Base-by-base conservation (phyloP, 2,329 filamentous ascomycete genomes). In the Pestalotiopsis sp. region DNA sequence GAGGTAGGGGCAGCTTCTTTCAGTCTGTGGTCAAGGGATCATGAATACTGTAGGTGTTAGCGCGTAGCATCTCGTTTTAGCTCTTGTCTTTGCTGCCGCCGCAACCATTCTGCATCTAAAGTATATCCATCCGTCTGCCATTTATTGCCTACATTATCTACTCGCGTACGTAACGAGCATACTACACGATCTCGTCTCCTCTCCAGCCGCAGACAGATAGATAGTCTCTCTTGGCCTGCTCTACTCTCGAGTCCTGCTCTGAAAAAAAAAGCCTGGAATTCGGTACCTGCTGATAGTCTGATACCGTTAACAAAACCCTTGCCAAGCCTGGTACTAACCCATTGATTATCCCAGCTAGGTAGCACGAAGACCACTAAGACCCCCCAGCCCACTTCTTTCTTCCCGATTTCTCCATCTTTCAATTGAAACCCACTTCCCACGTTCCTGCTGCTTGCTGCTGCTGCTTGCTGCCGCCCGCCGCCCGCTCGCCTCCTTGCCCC, bases 31-130 rank as follows among this genome's bases (percentile, higher is more conserved):
- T 31, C 45, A n/a, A 25, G n/a, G 41, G 64, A 64, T 57, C 63
- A 66, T 36, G 56, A 56, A 38, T 25, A 66, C 25, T 20, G 64
- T 27, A 62, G 38, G 31, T 41, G 60, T 62, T 69, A 69, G 68
- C 66, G 68, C 66, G 68, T 69, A 56, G 65, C 68, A 69, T 62
- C 65, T 62, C 67, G 68, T 69, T 69, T 69, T 67, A 68, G 68
- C 59, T 65, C 17, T 52, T 52, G 31, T 36, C 45, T 23, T 52
- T 52, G 17, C 11, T n/a, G 45, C 20, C 45, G 45, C 41, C 41
- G 41, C 45, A n/a, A 20, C 45, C 45, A n/a, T 17, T 52, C 17
- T 52, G 45, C 20, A 52, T 52, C 20, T 52, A 3, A 52, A n/a
- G 14, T 52, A 52, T 52, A 20, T 52, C 45, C 45, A 20, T 52